Evolutionary conservation across 2,329 filamentous ascomycete species (phyloP).

Genomic region (Hirsutella thompsonii): DNA sequence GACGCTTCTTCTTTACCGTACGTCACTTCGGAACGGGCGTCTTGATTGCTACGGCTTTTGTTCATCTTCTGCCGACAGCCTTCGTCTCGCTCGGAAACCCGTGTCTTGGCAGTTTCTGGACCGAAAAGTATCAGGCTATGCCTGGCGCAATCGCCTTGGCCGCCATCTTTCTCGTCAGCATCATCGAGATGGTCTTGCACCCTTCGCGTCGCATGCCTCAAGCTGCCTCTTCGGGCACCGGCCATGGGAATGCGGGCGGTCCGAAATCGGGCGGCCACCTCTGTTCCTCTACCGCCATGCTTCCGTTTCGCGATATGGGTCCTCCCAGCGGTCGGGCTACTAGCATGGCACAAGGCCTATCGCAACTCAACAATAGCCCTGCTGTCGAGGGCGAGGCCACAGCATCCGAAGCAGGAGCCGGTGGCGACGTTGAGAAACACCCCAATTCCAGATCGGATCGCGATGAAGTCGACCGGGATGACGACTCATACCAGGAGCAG

Average conservation of each 20-base stretch:
- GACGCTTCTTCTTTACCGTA: conserved; percentile 40
- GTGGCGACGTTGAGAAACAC: conserved; percentile 5
- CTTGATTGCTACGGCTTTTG: conserved; percentile 62
- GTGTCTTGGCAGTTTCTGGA: conserved; percentile 66
- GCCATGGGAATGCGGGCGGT: neutral
- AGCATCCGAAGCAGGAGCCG: conserved; percentile 4
- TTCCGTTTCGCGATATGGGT: conserved; percentile 19
- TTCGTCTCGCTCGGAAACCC: conserved; percentile 50
- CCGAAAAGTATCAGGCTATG: conserved; percentile 60
- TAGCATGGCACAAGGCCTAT: conserved; percentile 20
- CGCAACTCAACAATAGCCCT: conserved; percentile 12
- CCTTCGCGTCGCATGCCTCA: conserved; percentile 20
- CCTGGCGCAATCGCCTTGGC: conserved; percentile 70
- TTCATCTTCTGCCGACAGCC: conserved; percentile 57
- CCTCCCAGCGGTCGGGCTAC: conserved; percentile 18
- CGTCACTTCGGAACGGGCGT: conserved; percentile 71
- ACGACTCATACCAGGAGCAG: conserved; percentile 11
- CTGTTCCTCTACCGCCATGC: conserved; percentile 10
- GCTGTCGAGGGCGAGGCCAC: neutral
- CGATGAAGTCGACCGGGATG: conserved; percentile 10
- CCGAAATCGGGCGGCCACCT: conserved; percentile 1
- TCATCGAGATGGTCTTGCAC: conserved; percentile 60
- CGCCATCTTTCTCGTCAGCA: conserved; percentile 65
- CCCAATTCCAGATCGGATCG: conserved; percentile 6
- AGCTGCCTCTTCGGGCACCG: neutral